Evolutionary conservation across 495 filamentous ascomycete species (phyloP).

Genomic region (Neurospora terricola): DNA sequence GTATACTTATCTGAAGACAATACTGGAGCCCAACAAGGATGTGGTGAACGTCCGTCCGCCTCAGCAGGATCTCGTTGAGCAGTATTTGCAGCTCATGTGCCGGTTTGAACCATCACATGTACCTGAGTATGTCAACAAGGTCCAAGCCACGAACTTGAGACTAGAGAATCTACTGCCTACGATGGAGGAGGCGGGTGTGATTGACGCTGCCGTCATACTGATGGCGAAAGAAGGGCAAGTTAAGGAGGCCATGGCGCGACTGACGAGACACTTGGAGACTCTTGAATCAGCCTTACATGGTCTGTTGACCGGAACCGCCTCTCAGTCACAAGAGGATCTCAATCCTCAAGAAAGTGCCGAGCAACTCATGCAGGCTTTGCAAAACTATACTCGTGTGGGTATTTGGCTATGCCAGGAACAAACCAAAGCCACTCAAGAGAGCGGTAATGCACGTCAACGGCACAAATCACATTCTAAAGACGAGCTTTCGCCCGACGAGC

Average conservation of each 20-base stretch:
- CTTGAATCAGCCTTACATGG: constrained; percentile 72
- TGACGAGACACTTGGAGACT: constrained; percentile 66
- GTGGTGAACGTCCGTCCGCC: constrained; percentile 24
- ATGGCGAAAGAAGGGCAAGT: constrained; percentile 86
- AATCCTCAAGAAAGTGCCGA: constrained; percentile 33
- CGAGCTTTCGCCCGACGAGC: constrained; percentile 64
- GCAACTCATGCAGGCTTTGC: constrained; percentile 62
- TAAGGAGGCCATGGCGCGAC: constrained; percentile 69
- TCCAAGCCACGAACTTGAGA: constrained; percentile 71
- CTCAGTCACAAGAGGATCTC: constrained; percentile 40
- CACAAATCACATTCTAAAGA: constrained; percentile 45
- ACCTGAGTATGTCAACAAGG: constrained; percentile 67
- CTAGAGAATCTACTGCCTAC: constrained; percentile 74
- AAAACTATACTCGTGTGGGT: constrained; percentile 83
- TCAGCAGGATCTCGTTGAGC: constrained; percentile 57
- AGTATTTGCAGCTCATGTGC: constrained; percentile 87
- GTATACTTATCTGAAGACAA: constrained; percentile 65
- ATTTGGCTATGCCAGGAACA: constrained; percentile 94
- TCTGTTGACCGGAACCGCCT: constrained; percentile 45
- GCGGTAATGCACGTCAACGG: constrained; percentile 19
- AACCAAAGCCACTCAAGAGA: constrained; percentile 46
- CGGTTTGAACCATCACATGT: constrained; percentile 72
- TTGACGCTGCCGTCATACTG: constrained; percentile 87
- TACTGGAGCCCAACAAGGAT: constrained; percentile 60
- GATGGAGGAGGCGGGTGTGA: constrained; percentile 79